phyloP scores from a whole-genome alignment of 179 eudicot genomes.

The Gypsophila paniculata region DNA sequence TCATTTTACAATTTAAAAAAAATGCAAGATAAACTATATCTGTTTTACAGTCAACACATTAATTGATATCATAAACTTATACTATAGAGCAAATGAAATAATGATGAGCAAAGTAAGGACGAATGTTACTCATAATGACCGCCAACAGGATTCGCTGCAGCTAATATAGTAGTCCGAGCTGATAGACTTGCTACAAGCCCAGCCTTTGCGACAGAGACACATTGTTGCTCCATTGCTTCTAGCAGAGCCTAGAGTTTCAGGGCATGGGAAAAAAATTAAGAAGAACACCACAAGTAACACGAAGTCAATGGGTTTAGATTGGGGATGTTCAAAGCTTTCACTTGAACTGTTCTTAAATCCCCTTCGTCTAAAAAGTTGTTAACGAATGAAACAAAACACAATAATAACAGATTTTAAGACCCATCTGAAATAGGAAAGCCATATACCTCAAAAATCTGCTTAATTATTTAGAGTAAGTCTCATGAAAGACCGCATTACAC shows the following conservation, averaged over 20 bases:
- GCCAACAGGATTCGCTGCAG: conserved; percentile 97
- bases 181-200: conserved; percentile 97
- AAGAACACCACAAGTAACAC: conserved; percentile 4
- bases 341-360: not conserved
- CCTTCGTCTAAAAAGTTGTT: not conserved
- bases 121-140: conserved; percentile 76
- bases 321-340: not conserved
- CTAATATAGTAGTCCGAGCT: conserved; percentile 95
- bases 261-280: conserved; percentile 4
- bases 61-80: not conserved
- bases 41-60: not conserved
- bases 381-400: not conserved
- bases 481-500: too few relatives aligned
- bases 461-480: too few relatives aligned
- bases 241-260: conserved; percentile 57
- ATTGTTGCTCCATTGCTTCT: conserved; percentile 99
- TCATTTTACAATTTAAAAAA: not conserved
- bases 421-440: not conserved
- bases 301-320: not conserved
- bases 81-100: not conserved
- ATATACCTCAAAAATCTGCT: not conserved
- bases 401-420: not conserved
- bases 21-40: conserved; percentile 6
- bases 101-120: not conserved
- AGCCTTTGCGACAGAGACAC: conserved; percentile 98